Base-by-base conservation (phyloP, 129 eudicot genomes). In the Rutidosis leptorrhynchoides region DNA sequence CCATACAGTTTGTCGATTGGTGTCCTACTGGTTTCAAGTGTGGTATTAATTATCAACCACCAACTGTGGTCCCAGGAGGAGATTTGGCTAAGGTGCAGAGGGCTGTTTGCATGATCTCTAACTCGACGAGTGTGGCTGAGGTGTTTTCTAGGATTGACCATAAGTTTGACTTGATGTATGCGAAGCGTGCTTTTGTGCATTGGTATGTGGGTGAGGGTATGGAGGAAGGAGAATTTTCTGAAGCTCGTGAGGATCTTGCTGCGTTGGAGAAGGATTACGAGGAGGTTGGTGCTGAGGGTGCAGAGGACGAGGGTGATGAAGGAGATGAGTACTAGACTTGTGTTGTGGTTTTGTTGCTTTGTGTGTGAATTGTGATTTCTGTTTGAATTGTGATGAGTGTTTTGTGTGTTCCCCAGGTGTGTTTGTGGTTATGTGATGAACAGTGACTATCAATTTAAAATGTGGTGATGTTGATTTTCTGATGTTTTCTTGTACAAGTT, bases 201-300 rank as follows among this genome's bases (percentile, higher is more conserved):
- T 85, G 91, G 91, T 85, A 85, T 55, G 91, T 85, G 12, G 91
- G 91, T 58, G 91, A 85, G 79, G 91, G 91, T 17, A 85, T 85
- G 91, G 91, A 85, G 81, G 91, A 82, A 74, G 91, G 91, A 1
- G 91, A 85, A 55, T 82, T 85, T 60, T 82, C 87, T 3, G 91
- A 85, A n/a, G 91, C 90, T 22, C 80, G 90, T 22, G 90, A 85
- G 82, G 91, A 85, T 45, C 82, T 85, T 58, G 91, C 91, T 14
- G 91, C 91, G 40, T 59, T 85, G 12, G 91, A 85, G 83, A 85
- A 82, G 84, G 91, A 85, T 76, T 85, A 85, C 5, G 91, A 85
- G 65, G 91, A 85, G 70, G 87, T 85, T 27, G 91, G 91, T 11
- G 83, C 83, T 30, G 91, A 85, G 51, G 87, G 78, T 21, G 78